phyloP scores from a whole-genome alignment of 345 rosid genomes.

The Rubroshorea leprosula region DNA sequence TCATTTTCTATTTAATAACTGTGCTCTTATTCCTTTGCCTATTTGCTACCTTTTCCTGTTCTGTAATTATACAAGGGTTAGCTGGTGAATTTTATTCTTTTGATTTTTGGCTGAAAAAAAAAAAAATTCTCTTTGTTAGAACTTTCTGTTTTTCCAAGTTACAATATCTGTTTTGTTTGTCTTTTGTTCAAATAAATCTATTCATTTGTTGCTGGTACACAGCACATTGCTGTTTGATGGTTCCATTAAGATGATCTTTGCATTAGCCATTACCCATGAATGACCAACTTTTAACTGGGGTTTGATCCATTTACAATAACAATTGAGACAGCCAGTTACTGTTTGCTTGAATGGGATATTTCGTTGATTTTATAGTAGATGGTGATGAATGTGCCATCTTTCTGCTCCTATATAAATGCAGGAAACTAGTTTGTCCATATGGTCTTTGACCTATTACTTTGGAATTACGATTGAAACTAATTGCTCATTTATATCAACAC shows the following conservation, averaged over 20 bases:
- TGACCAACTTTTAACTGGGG: not conserved
- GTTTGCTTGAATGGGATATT: not conserved
- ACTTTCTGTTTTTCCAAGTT: not conserved
- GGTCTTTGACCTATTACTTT: not conserved
- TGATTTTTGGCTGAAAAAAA: too few relatives aligned
- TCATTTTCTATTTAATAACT: slow-evolving; percentile 7
- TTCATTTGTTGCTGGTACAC: not conserved
- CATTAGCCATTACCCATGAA: not conserved
- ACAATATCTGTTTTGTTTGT: not conserved
- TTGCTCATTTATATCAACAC: not conserved
- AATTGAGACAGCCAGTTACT: not conserved
- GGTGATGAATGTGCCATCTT: not conserved
- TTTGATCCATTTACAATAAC: not conserved
- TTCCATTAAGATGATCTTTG: not conserved
- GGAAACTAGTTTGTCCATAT: not conserved
- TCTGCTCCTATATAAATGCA: not conserved
- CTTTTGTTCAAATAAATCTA: not conserved
- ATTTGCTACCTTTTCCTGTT: slow-evolving; percentile 1
- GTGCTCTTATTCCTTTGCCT: not conserved
- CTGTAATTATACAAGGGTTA: not conserved
- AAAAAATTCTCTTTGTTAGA: not conserved
- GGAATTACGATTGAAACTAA: too few relatives aligned
- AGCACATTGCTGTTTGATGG: not conserved
- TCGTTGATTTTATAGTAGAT: not conserved
- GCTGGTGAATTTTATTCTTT: not conserved